Base-by-base conservation (phyloP, 768 basidiomycete species). In the Podaxis sp. region DNA sequence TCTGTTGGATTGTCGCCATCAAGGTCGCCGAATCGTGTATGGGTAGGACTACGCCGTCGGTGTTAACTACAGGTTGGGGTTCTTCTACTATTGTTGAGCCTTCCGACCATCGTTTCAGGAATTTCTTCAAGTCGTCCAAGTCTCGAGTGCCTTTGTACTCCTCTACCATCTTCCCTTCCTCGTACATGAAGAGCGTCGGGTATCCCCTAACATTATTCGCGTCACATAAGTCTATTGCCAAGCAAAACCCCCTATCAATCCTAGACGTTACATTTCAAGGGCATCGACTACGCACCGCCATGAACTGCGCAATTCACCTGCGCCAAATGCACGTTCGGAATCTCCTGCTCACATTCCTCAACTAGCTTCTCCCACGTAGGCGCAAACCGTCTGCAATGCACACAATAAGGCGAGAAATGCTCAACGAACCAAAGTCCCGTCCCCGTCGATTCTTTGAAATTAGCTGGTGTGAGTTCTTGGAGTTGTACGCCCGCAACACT, bases 401-500 rank as follows among this genome's bases (percentile, higher is more conserved):
- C 71, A 68, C 95, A 97, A 69, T 87, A 89, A 0, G 95, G 95
- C 0, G 92, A 95, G 72, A 86, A 97, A 73, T 91, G 89, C 68
- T 96, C 94, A 54, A 96, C 78, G 63, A 96, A 87, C 89, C 88
- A 91, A 3, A 86, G 76, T n/a, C 90, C 91, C 0, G 79, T 68
- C 0, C 80, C 68, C 20, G 84, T 80, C 0, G 83, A 78, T 13
- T 76, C 60, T 10, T 82, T 70, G 72, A 93, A 92, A 65, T 81
- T 84, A 51, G 84, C 81, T 2, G 87, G 83, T 0, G 83, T 87
- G 51, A 93, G 82, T 62, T 77, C 40, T 17, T 62, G 61, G 36
- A 62, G 61, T 49, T 56, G 36, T 30, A 28, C 48, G 7, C 36
- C 44, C 3, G 46, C 48, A n/a, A 22, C 55, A 3, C 46, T 50